Conservation (phyloP, 805 yeast genomes). For the Hanseniaspora clermontiae region DNA sequence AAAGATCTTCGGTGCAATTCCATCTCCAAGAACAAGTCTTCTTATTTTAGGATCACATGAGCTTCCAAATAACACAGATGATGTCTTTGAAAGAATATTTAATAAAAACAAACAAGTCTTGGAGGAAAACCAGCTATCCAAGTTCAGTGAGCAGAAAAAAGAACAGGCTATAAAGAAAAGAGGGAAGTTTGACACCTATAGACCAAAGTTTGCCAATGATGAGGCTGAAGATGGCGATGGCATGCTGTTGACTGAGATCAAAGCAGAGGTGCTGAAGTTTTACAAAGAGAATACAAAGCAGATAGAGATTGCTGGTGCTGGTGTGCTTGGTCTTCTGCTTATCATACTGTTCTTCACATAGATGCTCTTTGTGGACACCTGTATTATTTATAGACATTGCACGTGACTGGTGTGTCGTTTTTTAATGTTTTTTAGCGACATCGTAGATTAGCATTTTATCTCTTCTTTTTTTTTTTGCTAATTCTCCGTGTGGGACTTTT, state of each 20-base stretch:
- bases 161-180: conserved; percentile 16
- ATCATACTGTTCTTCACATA: conserved; percentile 3
- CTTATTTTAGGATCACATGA: conserved; percentile 16
- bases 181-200: conserved; percentile 22
- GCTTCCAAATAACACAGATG: conserved; percentile 24
- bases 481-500: neutral
- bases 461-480: too few species aligned
- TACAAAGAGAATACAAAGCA: conserved; percentile 18
- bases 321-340: conserved; percentile 17
- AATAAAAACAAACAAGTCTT: conserved; percentile 36
- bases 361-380: neutral
- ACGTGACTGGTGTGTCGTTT: neutral
- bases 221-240: neutral
- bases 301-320: conserved; percentile 18
- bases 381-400: neutral
- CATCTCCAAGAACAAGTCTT: conserved; percentile 44
- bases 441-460: too few species aligned
- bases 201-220: conserved; percentile 21
- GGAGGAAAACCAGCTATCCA: conserved; percentile 38
- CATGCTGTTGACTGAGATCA: neutral
- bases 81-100: conserved; percentile 44
- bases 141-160: conserved; percentile 25
- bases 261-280: conserved; percentile 13
- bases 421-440: too few species aligned
- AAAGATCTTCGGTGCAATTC: conserved; percentile 49